Evolutionary conservation across 1,139 yeast genomes (phyloP).

Genomic region (Hanseniaspora sp.): DNA sequence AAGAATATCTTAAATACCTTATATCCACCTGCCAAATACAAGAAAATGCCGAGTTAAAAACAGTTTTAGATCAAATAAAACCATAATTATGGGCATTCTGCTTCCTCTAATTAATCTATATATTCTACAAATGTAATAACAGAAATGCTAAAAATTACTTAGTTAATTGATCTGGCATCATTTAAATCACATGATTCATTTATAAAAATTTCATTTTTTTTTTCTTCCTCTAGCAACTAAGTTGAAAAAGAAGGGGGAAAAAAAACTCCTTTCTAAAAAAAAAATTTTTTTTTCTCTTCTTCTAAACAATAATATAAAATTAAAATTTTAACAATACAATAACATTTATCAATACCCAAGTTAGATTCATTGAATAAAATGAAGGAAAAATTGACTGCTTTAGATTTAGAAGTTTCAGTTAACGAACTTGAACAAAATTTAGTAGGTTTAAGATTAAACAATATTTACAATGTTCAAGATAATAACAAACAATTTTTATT

Average conservation of each 20-base stretch:
- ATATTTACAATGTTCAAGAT: slow-evolving; percentile 69
- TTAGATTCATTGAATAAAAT: slow-evolving; percentile 16
- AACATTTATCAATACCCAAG: not conserved
- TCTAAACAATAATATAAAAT: too few relatives aligned
- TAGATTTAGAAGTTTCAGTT: slow-evolving; percentile 65
- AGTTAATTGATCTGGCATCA: too few relatives aligned
- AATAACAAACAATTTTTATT: slow-evolving; percentile 65
- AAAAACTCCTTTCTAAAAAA: too few relatives aligned
- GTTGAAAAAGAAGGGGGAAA: too few relatives aligned
- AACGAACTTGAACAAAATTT: slow-evolving; percentile 50
- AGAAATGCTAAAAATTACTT: too few relatives aligned
- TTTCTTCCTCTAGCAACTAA: too few relatives aligned
- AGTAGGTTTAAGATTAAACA: slow-evolving; percentile 62
- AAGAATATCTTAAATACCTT: not conserved
- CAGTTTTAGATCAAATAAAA: not conserved
- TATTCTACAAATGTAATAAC: too few relatives aligned
- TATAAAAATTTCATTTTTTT: too few relatives aligned
- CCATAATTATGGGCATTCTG: not conserved
- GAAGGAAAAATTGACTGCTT: slow-evolving; percentile 76
- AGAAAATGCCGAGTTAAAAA: not conserved
- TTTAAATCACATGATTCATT: too few relatives aligned
- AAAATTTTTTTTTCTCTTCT: too few relatives aligned
- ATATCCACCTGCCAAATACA: not conserved
- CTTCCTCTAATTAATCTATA: not conserved
- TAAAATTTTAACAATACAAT: too few relatives aligned